phyloP scores from a whole-genome alignment of 495 filamentous ascomycete species.

The Annulohypoxylon moriforme region DNA sequence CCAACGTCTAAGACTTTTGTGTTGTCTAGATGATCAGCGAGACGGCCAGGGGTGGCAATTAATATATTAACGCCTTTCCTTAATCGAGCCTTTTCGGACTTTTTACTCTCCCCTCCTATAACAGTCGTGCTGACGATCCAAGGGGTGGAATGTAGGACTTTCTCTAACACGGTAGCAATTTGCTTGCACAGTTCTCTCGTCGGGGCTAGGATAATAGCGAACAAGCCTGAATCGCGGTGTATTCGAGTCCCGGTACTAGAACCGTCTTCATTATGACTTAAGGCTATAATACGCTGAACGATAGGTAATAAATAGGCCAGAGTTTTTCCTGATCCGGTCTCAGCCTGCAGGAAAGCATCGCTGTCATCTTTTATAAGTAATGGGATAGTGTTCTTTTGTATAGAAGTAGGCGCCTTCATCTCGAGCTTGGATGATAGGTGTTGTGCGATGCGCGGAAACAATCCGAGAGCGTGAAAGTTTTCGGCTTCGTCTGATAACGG shows the following conservation, averaged over 20 bases:
- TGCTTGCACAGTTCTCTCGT: slow-evolving; percentile 95
- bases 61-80: slow-evolving; percentile 95
- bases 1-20: slow-evolving; percentile 89
- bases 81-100: slow-evolving; percentile 92
- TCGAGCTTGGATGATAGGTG: slow-evolving; percentile 88
- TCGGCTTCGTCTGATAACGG: slow-evolving; percentile 84
- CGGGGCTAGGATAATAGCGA: slow-evolving; percentile 90
- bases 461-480: slow-evolving; percentile 83
- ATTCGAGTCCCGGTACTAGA: slow-evolving; percentile 60
- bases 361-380: slow-evolving; percentile 81
- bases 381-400: slow-evolving; percentile 88
- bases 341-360: slow-evolving; percentile 96
- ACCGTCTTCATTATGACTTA: slow-evolving; percentile 68
- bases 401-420: slow-evolving; percentile 90
- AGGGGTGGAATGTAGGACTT: slow-evolving; percentile 79
- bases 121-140: slow-evolving; percentile 95
- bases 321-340: slow-evolving; percentile 98
- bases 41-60: slow-evolving; percentile 90
- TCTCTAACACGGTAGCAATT: slow-evolving; percentile 85
- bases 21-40: slow-evolving; percentile 91
- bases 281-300: slow-evolving; percentile 82
- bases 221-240: slow-evolving; percentile 86
- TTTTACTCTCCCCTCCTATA: slow-evolving; percentile 96
- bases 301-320: slow-evolving; percentile 93
- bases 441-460: slow-evolving; percentile 79